Conservation (phyloP, 176 grass and related monocot genomes). For the Zoysia japonica region DNA sequence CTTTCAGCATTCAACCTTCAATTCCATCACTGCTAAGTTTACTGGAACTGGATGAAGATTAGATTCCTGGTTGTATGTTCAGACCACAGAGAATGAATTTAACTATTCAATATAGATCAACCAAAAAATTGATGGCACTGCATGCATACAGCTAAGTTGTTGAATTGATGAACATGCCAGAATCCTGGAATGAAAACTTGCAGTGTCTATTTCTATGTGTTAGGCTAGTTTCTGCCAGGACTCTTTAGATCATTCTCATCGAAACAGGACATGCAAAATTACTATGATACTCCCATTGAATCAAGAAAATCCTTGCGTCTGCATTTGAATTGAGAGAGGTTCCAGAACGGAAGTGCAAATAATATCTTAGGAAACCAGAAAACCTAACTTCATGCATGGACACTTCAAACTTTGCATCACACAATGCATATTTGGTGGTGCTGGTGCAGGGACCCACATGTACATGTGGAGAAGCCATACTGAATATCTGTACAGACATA, state of each 20-base stretch:
- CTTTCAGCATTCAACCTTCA: background rate
- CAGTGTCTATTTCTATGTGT: background rate
- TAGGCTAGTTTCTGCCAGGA: constrained; percentile 26
- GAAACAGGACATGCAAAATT: background rate
- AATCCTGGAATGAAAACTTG: background rate
- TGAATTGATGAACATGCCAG: background rate
- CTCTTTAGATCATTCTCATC: background rate
- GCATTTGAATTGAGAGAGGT: constrained; percentile 3
- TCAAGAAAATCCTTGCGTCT: background rate
- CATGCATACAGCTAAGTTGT: background rate
- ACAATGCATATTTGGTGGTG: background rate
- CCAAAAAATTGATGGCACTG: background rate
- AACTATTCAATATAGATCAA: background rate
- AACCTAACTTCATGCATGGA: background rate
- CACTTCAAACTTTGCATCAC: background rate
- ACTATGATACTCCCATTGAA: background rate
- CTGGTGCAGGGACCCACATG: background rate
- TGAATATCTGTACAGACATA: background rate
- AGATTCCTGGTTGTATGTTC: background rate
- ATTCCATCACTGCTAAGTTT: background rate
- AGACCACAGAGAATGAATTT: background rate
- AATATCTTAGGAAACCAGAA: background rate
- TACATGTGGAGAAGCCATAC: background rate
- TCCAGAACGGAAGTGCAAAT: background rate
- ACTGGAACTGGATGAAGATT: background rate